Percentiles rank a stretch among this genome's conserved stretches.
phyloP scores from a whole-genome alignment of 2,329 filamentous ascomycete genomes.

The Trichoderma lentiforme region DNA sequence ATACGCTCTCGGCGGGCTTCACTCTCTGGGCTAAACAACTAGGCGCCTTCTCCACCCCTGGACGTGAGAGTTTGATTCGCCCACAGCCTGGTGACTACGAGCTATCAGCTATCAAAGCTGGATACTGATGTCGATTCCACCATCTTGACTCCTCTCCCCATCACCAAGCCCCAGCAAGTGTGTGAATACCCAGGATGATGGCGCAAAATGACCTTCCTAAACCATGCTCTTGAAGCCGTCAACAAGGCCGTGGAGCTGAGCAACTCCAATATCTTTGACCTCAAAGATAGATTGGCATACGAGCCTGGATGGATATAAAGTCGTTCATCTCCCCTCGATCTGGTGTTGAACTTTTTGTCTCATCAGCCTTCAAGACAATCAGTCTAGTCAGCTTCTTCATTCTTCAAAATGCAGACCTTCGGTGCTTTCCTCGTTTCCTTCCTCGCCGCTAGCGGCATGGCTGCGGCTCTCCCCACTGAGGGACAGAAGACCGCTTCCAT shows the following conservation, averaged over 20 bases:
- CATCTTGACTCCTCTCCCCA: slow-evolving; percentile 10
- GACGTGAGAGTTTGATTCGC: neutral
- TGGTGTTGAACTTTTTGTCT: neutral
- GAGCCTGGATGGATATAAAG: slow-evolving; percentile 15
- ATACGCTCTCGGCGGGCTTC: slow-evolving; percentile 1
- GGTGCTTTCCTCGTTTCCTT: slow-evolving; percentile 23
- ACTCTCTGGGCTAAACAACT: neutral
- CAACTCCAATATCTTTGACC: neutral
- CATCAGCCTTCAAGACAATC: slow-evolving; percentile 16
- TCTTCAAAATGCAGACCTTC: slow-evolving; percentile 22
- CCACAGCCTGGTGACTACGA: neutral
- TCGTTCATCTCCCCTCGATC: neutral
- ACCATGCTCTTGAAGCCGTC: slow-evolving; percentile 8
- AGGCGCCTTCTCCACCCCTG: neutral
- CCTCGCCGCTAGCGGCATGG: slow-evolving; percentile 21
- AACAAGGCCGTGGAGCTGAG: neutral
- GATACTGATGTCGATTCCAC: neutral
- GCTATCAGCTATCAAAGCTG: neutral
- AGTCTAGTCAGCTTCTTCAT: neutral
- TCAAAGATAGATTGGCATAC: neutral
- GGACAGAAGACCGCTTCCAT: slow-evolving; percentile 14
- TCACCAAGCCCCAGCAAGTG: neutral
- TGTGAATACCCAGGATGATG: slow-evolving; percentile 4
- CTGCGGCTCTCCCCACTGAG: slow-evolving; percentile 18
- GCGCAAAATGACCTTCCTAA: slow-evolving; percentile 17